These are phyloP conservation scores for Pelargonium australe DNA, from an alignment of 441 rosid genomes.

Conservation along the genomic window DNA sequence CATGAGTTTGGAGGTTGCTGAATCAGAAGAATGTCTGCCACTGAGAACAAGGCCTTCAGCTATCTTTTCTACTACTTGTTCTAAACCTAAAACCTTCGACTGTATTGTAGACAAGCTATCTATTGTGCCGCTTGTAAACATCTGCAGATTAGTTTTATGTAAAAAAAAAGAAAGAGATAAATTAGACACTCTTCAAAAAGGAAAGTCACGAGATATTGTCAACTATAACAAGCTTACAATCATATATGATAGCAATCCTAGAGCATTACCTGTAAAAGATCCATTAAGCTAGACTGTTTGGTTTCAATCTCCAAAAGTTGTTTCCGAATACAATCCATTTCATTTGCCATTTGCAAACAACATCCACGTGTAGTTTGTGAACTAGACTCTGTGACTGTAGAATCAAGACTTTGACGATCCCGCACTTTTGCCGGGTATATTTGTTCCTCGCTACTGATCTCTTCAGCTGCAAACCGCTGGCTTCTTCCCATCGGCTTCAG, in stretches of 20 bases:
- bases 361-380: slow-evolving; percentile 43
- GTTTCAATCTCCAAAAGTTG: slow-evolving; percentile 74
- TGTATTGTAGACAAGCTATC: slow-evolving; percentile 56
- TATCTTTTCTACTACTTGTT: slow-evolving; percentile 56
- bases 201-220: too few species aligned
- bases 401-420: slow-evolving; percentile 61
- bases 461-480: slow-evolving; percentile 42
- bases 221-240: too few species aligned
- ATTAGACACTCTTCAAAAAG: not conserved
- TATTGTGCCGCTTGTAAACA: slow-evolving; percentile 56
- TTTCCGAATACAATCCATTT: slow-evolving; percentile 63
- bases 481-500: slow-evolving; percentile 36
- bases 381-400: slow-evolving; percentile 57
- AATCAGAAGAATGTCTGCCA: slow-evolving; percentile 33
- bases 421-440: slow-evolving; percentile 37
- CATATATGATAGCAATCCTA: not conserved
- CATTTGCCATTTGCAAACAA: slow-evolving; percentile 51
- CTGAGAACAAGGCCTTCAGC: slow-evolving; percentile 35
- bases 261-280: slow-evolving; percentile 63
- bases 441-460: slow-evolving; percentile 36
- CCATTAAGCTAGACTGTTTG: slow-evolving; percentile 62
- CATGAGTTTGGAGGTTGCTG: slow-evolving; percentile 35
- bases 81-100: slow-evolving; percentile 67
- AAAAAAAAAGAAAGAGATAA: not conserved
- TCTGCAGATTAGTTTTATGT: slow-evolving; percentile 36